Percentiles rank a stretch among this genome's conserved stretches.
Conservation (phyloP, 202 grass and related monocot species). For the Hordeum pubiflorum region DNA sequence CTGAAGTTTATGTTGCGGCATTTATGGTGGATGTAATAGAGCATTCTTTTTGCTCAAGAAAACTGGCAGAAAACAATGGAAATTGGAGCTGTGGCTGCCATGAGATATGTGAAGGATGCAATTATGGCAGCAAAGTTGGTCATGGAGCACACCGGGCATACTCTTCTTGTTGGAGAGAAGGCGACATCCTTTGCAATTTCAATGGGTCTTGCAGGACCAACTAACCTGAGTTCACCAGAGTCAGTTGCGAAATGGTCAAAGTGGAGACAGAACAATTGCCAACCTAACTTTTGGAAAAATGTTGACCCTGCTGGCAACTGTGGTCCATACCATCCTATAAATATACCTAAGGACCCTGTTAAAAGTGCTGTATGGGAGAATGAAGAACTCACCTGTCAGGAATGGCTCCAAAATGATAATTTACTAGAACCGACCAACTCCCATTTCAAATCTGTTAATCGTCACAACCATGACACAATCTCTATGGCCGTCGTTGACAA, state of each 20-base stretch:
- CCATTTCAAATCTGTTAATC: slow-evolving; percentile 36
- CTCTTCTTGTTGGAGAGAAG: slow-evolving; percentile 83
- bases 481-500: slow-evolving; percentile 89
- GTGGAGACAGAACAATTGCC: slow-evolving; percentile 65
- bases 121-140: slow-evolving; percentile 79
- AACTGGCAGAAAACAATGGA: slow-evolving; percentile 75
- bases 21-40: slow-evolving; percentile 22
- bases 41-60: slow-evolving; percentile 48
- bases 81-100: slow-evolving; percentile 81
- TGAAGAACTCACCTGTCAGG: slow-evolving; percentile 1
- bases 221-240: slow-evolving; percentile 67
- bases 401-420: slow-evolving; percentile 17
- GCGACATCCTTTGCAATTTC: slow-evolving; percentile 86
- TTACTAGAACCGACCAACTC: slow-evolving; percentile 23
- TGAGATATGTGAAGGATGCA: slow-evolving; percentile 90
- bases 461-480: slow-evolving; percentile 80
- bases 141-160: slow-evolving; percentile 72
- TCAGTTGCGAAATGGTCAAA: slow-evolving; percentile 63
- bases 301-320: slow-evolving; percentile 46
- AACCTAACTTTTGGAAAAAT: slow-evolving; percentile 92
- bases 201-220: slow-evolving; percentile 89
- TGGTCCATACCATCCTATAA: slow-evolving; percentile 53
- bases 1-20: slow-evolving; percentile 7
- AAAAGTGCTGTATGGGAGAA: neutral
- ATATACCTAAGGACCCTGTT: slow-evolving; percentile 16